phyloP scores from a whole-genome alignment of 345 rosid species.

The Turnera subulata region DNA sequence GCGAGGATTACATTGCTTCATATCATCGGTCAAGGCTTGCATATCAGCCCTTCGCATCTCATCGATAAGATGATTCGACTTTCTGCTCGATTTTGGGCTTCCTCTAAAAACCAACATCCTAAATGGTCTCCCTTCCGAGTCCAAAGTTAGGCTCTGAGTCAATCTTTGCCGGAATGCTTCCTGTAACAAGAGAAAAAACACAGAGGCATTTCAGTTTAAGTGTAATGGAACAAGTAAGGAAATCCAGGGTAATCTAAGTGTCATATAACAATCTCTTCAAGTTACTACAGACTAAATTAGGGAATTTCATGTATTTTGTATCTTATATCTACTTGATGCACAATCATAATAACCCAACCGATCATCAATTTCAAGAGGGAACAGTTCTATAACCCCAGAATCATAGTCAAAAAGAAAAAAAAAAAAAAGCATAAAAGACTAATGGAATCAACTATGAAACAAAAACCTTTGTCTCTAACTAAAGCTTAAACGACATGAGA shows the following conservation, averaged over 20 bases:
- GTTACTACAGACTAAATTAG: no score
- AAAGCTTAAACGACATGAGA: constrained; percentile 6
- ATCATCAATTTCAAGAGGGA: no score
- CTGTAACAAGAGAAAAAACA: constrained; percentile 23
- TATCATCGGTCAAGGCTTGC: constrained; percentile 6
- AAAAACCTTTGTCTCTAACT: no score
- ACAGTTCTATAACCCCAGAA: no score
- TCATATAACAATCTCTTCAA: no score
- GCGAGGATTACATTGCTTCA: constrained; percentile 17
- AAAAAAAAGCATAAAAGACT: no score
- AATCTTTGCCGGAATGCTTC: constrained; percentile 28
- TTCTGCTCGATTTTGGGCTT: constrained; percentile 42
- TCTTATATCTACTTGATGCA: no score
- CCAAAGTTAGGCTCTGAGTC: constrained; percentile 32
- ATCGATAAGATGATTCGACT: constrained; percentile 23
- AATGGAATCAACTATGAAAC: no score
- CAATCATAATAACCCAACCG: no score
- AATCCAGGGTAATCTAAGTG: no score
- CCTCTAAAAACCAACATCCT: constrained; percentile 51
- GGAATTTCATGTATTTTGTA: no score
- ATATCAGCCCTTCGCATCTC: constrained; percentile 37
- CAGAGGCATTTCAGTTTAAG: background rate
- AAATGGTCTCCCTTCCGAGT: constrained; percentile 43
- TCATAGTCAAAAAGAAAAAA: no score
- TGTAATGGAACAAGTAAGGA: background rate